phyloP scores from a whole-genome alignment of 306 rosid genomes.

The Canavalia ensiformis region DNA sequence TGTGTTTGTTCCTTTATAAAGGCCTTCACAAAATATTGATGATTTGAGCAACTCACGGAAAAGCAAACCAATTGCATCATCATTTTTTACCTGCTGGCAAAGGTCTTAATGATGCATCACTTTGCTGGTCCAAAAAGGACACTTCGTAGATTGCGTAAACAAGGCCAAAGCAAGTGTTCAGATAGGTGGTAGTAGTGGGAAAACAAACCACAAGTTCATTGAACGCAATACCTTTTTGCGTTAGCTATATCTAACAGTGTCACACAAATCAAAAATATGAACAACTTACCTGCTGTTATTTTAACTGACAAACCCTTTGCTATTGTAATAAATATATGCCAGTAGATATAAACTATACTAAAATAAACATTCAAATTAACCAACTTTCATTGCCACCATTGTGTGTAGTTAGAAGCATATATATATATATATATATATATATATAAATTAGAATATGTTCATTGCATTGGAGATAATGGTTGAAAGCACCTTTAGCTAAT shows the following conservation, averaged over 20 bases:
- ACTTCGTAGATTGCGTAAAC: conserved; percentile 20
- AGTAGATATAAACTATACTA: background rate
- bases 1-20: conserved; percentile 15
- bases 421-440: no score
- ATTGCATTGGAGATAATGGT: conserved; percentile 19
- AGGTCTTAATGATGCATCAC: conserved; percentile 18
- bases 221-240: background rate
- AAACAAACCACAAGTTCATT: background rate
- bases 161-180: conserved; percentile 1
- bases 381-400: conserved; percentile 1
- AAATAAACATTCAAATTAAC: conserved; percentile 12
- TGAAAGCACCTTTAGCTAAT: conserved; percentile 14
- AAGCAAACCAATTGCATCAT: conserved; percentile 5
- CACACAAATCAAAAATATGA: background rate
- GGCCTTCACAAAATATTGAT: background rate
- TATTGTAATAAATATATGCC: background rate
- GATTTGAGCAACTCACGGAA: background rate
- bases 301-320: background rate
- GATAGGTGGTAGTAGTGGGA: background rate
- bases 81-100: conserved; percentile 17
- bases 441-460: background rate
- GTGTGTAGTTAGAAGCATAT: no score
- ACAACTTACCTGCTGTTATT: background rate
- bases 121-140: conserved; percentile 43
- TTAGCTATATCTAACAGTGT: background rate